A percentile compares a stretch with the other conserved stretches of the same genome.
Evolutionary conservation across 2,329 filamentous ascomycete genomes (phyloP).

Genomic region (Cladosporium sp.): DNA sequence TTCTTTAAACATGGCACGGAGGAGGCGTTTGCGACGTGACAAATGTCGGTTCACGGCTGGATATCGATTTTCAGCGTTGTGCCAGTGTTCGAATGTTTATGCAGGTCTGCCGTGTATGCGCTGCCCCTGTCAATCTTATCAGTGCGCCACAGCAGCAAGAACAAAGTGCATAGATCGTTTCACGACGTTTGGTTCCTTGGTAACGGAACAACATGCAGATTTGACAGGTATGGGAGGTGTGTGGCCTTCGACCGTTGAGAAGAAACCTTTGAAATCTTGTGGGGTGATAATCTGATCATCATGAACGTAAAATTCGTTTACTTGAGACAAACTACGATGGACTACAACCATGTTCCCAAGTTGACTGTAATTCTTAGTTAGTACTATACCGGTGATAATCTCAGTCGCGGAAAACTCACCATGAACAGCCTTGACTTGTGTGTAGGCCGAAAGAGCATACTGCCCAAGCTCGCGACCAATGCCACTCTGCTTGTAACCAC

Average conservation of each 20-base stretch:
- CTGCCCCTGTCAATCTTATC: neutral
- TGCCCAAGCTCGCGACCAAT: constrained; percentile 50
- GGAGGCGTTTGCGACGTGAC: neutral
- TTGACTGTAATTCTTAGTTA: constrained; percentile 38
- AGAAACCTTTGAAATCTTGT: neutral
- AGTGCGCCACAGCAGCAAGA: neutral
- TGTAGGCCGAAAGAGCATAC: constrained; percentile 23
- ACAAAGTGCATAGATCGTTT: neutral
- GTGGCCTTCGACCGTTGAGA: neutral
- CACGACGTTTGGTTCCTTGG: neutral
- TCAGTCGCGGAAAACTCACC: constrained; percentile 60
- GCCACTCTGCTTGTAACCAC: constrained; percentile 60
- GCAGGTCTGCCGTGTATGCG: neutral
- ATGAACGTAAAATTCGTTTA: neutral
- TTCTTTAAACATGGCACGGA: neutral
- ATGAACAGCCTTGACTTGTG: constrained; percentile 34
- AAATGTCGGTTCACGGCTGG: neutral
- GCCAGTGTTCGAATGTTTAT: neutral
- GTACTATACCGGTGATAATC: constrained; percentile 47
- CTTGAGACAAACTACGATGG: neutral
- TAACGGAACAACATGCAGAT: neutral
- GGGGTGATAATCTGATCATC: too few species aligned
- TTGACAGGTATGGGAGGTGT: neutral
- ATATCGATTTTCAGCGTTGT: neutral
- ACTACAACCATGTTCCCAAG: constrained; percentile 46